Base-by-base conservation (phyloP, 78 protist genomes). In the slime mould (Dictyostelium discoideum) region DNA sequence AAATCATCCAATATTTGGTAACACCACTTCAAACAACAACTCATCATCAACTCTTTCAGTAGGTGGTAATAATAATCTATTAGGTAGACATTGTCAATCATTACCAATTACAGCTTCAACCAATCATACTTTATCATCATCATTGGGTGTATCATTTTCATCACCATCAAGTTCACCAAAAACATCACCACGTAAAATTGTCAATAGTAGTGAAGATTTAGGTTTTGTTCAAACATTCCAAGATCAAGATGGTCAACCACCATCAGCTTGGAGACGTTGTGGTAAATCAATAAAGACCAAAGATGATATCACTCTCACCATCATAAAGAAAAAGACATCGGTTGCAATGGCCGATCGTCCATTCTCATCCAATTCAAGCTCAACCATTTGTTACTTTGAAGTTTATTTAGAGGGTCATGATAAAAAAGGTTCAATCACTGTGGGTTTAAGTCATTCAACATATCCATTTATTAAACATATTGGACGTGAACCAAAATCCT, bases 341-440 rank as follows among this genome's bases (percentile, higher is more conserved):
- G 67, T 81, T 10, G 94, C 87, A 24, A 40, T 42, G 42, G 94
- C 94, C 5, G 54, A 89, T 54, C 78, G 94, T 26, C 94, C 94
- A 67, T 89, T 89, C 57, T 84, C 94, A 6, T 13, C 83, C 5
- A 32, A 26, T 13, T 32, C 44, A 1, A 24, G 18, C 4, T 32
- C 81, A 13, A 81, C 87, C 44, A 42, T 80, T 10, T 79, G 87
- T 22, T 89, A 89, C 69, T 89, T 89, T 81, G 94, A 89, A 69
- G 94, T 89, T 1, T 89, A 89, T 37, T 14, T 89, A 10, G 94
- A 89, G 39, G 94, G 94, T 37, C 54, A 73, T 7, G 94, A 89
- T 32, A 87, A 79, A 65, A 89, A 89, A 39, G 84, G 85, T 32
- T 18, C 60, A n/a, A 80, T 89, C 42, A 65, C 94, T 10, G 94